Conservation (phyloP, 2,329 filamentous ascomycete genomes). For the Fusarium tupiense region DNA sequence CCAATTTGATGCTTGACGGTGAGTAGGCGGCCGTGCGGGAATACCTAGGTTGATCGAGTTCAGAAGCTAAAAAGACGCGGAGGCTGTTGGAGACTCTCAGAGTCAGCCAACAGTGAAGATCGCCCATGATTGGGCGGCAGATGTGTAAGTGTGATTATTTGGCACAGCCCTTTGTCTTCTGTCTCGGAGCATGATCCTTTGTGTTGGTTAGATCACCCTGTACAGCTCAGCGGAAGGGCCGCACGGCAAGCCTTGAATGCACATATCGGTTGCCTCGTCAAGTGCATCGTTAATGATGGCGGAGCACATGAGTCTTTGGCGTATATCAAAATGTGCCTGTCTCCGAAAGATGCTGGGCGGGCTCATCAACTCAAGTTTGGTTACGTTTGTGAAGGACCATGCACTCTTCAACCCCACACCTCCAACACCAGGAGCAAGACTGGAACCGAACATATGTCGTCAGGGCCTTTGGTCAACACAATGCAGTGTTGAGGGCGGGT, state of each 20-base stretch:
- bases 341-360: slow-evolving; percentile 8
- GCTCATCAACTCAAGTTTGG: slow-evolving; percentile 11
- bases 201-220: slow-evolving; percentile 26
- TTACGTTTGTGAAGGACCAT: slow-evolving; percentile 12
- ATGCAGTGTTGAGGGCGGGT: slow-evolving; percentile 14
- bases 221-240: slow-evolving; percentile 28
- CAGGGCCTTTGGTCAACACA: slow-evolving; percentile 10
- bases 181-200: slow-evolving; percentile 28
- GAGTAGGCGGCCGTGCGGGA: slow-evolving; percentile 22
- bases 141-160: slow-evolving; percentile 28
- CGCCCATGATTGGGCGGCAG: slow-evolving; percentile 23
- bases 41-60: slow-evolving; percentile 10
- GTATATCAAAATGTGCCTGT: slow-evolving; percentile 20
- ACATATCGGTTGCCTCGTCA: slow-evolving; percentile 11
- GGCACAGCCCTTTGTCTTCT: slow-evolving; percentile 34
- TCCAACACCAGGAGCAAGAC: slow-evolving; percentile 24
- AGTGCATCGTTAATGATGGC: slow-evolving; percentile 28
- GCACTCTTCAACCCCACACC: slow-evolving; percentile 32
- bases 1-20: slow-evolving; percentile 28
- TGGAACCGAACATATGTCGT: slow-evolving; percentile 24
- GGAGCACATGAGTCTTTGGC: slow-evolving; percentile 32
- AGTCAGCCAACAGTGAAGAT: slow-evolving; percentile 19
- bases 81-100: slow-evolving; percentile 14
- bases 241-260: slow-evolving; percentile 10
- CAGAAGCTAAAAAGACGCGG: slow-evolving; percentile 17